Conservation (phyloP, 164 flowering plant genomes). For the Chimonanthus salicifolius region DNA sequence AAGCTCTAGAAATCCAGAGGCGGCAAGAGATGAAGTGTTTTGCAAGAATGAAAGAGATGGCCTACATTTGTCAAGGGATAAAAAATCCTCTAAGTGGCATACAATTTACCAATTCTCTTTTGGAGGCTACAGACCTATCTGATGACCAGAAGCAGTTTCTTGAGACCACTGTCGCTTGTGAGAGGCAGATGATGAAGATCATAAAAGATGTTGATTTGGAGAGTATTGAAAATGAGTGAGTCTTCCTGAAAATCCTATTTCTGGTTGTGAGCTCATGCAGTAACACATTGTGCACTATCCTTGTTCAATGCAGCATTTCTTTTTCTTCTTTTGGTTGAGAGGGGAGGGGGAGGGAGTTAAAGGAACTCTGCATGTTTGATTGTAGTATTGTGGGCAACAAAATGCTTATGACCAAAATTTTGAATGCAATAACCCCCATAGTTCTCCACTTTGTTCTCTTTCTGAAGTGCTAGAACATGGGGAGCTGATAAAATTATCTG, state of each 20-base stretch:
- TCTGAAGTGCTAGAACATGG: no score
- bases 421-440: no score
- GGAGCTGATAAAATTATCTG: no score
- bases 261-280: not conserved
- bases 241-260: not conserved
- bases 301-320: no score
- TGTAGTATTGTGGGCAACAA: no score
- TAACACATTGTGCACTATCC: no score
- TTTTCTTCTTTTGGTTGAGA: no score
- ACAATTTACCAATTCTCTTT: slow-evolving; percentile 67
- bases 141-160: slow-evolving; percentile 92
- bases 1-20: slow-evolving; percentile 66
- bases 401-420: no score
- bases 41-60: slow-evolving; percentile 78
- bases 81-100: slow-evolving; percentile 86
- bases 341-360: no score
- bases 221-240: slow-evolving; percentile 30
- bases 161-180: slow-evolving; percentile 91
- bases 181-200: slow-evolving; percentile 83
- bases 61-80: slow-evolving; percentile 86
- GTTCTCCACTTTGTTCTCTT: no score
- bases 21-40: slow-evolving; percentile 65
- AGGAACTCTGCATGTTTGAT: no score
- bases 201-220: slow-evolving; percentile 63
- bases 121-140: slow-evolving; percentile 65